Conservation (phyloP, 495 filamentous ascomycete species). For the Niebla homalea region DNA sequence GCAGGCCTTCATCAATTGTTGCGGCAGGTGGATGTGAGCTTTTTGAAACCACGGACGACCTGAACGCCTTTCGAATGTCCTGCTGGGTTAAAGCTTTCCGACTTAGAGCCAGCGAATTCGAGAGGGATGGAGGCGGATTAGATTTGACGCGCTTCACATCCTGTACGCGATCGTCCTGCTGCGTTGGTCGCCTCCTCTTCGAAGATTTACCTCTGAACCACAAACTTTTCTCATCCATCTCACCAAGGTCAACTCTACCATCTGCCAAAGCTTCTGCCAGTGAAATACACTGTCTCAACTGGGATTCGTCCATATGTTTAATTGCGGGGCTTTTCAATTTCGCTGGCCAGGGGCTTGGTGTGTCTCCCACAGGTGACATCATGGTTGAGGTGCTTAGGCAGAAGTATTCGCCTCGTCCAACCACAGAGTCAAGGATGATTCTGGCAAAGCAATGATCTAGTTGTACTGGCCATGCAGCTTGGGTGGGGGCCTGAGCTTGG, state of each 20-base stretch:
- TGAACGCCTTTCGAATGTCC: conserved; percentile 1
- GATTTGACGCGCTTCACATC: too few relatives aligned
- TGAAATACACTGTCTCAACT: conserved; percentile 17
- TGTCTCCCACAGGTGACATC: background rate
- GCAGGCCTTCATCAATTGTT: conserved; percentile 1
- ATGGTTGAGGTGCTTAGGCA: background rate
- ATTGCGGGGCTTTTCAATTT: conserved; percentile 9
- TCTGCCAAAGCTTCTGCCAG: conserved; percentile 19
- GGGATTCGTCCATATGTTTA: conserved; percentile 19
- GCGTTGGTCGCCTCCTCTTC: conserved; percentile 9
- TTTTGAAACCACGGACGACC: background rate
- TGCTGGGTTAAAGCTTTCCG: background rate
- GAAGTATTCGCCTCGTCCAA: conserved; percentile 12
- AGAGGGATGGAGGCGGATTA: too few relatives aligned
- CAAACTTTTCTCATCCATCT: conserved; percentile 20
- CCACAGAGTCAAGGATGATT: conserved; percentile 25
- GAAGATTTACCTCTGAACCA: conserved; percentile 16
- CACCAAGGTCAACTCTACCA: conserved; percentile 16
- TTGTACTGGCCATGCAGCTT: conserved; percentile 22
- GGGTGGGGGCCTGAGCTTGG: conserved; percentile 8
- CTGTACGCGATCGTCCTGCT: background rate
- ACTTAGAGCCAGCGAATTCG: too few relatives aligned
- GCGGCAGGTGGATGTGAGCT: background rate
- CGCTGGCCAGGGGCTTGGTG: conserved; percentile 5
- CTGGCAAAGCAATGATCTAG: conserved; percentile 29